Evolutionary conservation across 306 rosid species (phyloP).

Genomic region (cucumber (Cucumis sativus)): DNA sequence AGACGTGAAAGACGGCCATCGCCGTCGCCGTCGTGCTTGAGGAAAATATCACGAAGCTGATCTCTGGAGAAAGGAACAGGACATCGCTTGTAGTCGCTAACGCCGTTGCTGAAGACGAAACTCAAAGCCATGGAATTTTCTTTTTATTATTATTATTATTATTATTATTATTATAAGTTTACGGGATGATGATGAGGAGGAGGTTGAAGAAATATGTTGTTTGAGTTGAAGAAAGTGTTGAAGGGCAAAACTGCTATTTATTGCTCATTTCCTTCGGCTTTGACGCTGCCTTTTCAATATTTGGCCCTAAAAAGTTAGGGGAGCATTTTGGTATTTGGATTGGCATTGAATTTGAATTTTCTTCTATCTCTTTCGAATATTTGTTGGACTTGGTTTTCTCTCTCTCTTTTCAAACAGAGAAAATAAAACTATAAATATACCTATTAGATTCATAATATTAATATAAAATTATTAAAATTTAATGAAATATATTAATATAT

Average conservation of each 20-base stretch:
- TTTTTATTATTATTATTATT: no score
- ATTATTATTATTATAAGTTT: no score
- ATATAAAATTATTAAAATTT: no score
- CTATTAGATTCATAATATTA: no score
- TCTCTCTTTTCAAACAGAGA: no score
- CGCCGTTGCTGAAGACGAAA: background rate
- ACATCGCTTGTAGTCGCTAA: background rate
- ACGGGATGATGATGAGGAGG: no score
- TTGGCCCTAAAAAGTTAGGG: background rate
- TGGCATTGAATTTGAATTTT: no score
- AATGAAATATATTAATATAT: no score
- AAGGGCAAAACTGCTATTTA: background rate
- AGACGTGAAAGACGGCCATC: conserved; percentile 6
- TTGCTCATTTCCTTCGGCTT: background rate
- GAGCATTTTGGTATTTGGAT: background rate
- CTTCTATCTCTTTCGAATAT: no score
- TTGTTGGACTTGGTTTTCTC: no score
- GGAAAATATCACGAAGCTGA: conserved; percentile 9
- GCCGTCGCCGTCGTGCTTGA: conserved; percentile 5
- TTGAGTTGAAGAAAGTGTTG: background rate
- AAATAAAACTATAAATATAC: no score
- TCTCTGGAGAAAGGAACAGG: conserved; percentile 4
- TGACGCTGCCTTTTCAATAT: background rate
- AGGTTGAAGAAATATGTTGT: no score
- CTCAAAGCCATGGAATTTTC: background rate